Percentiles rank a stretch among this genome's conserved stretches.
These are phyloP conservation scores for rapeseed (Brassica napus) DNA, from an alignment of 345 rosid species.

Conservation along the genomic window Da-Ae NC_063442.1:41776501-41777000, in stretches of 20 bases:
- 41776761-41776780: neutral
- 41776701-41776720: too few relatives aligned
- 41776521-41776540: neutral
- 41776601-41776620: too few relatives aligned
- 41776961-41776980: slow-evolving; percentile 32
- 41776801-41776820: slow-evolving; percentile 13
- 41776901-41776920: slow-evolving; percentile 15
- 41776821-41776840: slow-evolving; percentile 5
- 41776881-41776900: slow-evolving; percentile 33
- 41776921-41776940: slow-evolving; percentile 35
- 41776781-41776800: neutral
- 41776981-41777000: neutral
- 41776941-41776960: slow-evolving; percentile 48
- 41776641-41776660: too few relatives aligned
- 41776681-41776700: too few relatives aligned
- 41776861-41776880: slow-evolving; percentile 43
- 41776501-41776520: neutral
- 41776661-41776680: neutral
- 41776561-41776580: too few relatives aligned
- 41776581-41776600: too few relatives aligned
- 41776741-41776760: too few relatives aligned
- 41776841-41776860: slow-evolving; percentile 35
- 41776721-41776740: too few relatives aligned
- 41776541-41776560: too few relatives aligned
- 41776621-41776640: neutral